These are phyloP conservation scores for Saturnispora mendoncae DNA, from an alignment of 805 yeast species.

Conservation along the genomic window DNA sequence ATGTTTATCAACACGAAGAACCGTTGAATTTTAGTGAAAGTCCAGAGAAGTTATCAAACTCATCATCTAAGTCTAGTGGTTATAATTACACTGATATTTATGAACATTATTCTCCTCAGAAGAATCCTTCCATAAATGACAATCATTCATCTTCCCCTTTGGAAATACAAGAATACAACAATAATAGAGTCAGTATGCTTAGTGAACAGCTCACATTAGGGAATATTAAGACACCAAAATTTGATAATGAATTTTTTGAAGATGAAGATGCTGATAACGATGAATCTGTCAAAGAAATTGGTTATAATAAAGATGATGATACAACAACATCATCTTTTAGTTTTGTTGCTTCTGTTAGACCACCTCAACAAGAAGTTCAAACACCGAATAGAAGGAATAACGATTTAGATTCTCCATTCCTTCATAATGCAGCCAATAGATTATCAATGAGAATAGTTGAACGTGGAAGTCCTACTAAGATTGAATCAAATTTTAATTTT, in stretches of 20 bases:
- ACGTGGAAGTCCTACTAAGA: constrained; percentile 4
- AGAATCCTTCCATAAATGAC: background rate
- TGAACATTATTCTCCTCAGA: constrained; percentile 11
- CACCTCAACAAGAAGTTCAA: background rate
- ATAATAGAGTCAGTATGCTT: background rate
- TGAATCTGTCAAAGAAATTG: constrained; percentile 15
- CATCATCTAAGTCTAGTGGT: background rate
- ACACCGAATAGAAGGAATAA: background rate
- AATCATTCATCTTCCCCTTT: background rate
- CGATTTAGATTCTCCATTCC: constrained; percentile 5
- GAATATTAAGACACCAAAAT: constrained; percentile 3
- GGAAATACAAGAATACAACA: background rate
- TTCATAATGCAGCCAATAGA: constrained; percentile 14
- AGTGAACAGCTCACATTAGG: constrained; percentile 3
- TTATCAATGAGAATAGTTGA: constrained; percentile 22
- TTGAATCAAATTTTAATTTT: constrained; percentile 1
- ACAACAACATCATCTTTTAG: constrained; percentile 10
- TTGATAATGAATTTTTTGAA: constrained; percentile 5
- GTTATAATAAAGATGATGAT: constrained; percentile 9
- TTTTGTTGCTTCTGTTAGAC: constrained; percentile 9
- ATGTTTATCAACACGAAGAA: background rate
- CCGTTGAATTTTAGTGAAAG: background rate
- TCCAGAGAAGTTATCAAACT: constrained; percentile 1
- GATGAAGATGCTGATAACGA: background rate
- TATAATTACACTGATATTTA: constrained; percentile 13